phyloP scores from a whole-genome alignment of 768 basidiomycete genomes.

The Arthromyces matolae region DNA sequence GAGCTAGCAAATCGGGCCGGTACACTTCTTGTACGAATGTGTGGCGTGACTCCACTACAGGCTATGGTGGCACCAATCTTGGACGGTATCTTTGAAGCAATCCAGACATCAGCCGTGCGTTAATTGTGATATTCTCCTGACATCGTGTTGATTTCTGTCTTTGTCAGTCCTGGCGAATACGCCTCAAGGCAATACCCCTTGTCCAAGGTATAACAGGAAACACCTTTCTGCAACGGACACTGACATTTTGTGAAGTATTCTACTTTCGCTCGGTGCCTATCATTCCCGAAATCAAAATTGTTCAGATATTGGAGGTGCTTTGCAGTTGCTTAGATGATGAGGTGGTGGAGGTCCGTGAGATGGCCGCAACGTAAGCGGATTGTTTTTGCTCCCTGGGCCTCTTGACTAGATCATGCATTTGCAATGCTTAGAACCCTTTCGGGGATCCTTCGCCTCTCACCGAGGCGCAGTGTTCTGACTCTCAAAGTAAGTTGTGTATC shows the following conservation, averaged over 20 bases:
- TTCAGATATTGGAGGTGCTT: conserved; percentile 80
- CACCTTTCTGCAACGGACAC: neutral
- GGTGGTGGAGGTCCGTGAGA: conserved; percentile 85
- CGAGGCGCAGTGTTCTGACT: conserved; percentile 69
- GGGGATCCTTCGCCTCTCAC: conserved; percentile 78
- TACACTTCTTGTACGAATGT: conserved; percentile 76
- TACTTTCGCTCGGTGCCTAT: conserved; percentile 89
- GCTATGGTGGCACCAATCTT: conserved; percentile 66
- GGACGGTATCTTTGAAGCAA: conserved; percentile 69
- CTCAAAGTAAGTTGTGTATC: conserved; percentile 53
- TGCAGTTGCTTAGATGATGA: conserved; percentile 83
- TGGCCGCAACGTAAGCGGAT: conserved; percentile 82
- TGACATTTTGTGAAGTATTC: conserved; percentile 46
- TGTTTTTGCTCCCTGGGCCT: conserved; percentile 4
- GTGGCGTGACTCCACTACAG: conserved; percentile 76
- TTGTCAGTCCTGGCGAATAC: conserved; percentile 78
- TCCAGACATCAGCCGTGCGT: conserved; percentile 69
- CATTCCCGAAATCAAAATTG: conserved; percentile 69
- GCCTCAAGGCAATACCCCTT: conserved; percentile 81
- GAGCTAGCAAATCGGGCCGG: conserved; percentile 65
- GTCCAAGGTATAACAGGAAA: conserved; percentile 54
- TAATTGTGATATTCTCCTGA: neutral
- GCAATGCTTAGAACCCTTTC: conserved; percentile 63
- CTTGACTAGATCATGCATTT: too few relatives aligned
- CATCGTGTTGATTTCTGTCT: conserved; percentile 1